Conservation (phyloP, 2,329 filamentous ascomycete genomes). For the Phialocephala subalpina region DNA sequence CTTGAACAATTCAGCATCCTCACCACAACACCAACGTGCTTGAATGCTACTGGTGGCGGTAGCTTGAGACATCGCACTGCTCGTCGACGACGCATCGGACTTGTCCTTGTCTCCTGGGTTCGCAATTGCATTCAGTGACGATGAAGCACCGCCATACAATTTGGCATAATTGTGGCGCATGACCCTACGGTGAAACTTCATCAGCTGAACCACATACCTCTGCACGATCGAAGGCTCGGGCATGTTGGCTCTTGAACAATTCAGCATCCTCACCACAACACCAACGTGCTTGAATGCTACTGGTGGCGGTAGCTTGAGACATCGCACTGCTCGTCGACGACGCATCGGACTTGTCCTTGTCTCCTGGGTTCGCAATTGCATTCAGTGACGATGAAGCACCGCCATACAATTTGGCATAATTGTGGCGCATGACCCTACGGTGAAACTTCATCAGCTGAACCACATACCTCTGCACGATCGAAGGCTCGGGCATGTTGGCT, state of each 20-base stretch:
- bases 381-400: slow-evolving; percentile 70
- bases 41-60: slow-evolving; percentile 78
- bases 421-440: slow-evolving; percentile 91
- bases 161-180: slow-evolving; percentile 95
- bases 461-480: slow-evolving; percentile 88
- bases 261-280: slow-evolving; percentile 96
- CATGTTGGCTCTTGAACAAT: slow-evolving; percentile 87
- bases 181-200: slow-evolving; percentile 95
- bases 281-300: slow-evolving; percentile 87
- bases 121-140: slow-evolving; percentile 65
- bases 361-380: slow-evolving; percentile 60
- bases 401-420: slow-evolving; percentile 81
- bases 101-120: slow-evolving; percentile 52
- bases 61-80: slow-evolving; percentile 63
- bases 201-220: slow-evolving; percentile 88
- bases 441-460: slow-evolving; percentile 99
- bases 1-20: slow-evolving; percentile 92
- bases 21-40: slow-evolving; percentile 93
- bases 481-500: slow-evolving; percentile 94
- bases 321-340: slow-evolving; percentile 55
- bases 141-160: slow-evolving; percentile 72
- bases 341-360: slow-evolving; percentile 41
- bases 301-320: slow-evolving; percentile 68
- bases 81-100: slow-evolving; percentile 48
- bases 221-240: slow-evolving; percentile 95